Percentiles rank a stretch among this genome's conserved stretches.
Evolutionary conservation across 2,329 filamentous ascomycete species (phyloP).

Genomic region (Aspergillus sp.): DNA sequence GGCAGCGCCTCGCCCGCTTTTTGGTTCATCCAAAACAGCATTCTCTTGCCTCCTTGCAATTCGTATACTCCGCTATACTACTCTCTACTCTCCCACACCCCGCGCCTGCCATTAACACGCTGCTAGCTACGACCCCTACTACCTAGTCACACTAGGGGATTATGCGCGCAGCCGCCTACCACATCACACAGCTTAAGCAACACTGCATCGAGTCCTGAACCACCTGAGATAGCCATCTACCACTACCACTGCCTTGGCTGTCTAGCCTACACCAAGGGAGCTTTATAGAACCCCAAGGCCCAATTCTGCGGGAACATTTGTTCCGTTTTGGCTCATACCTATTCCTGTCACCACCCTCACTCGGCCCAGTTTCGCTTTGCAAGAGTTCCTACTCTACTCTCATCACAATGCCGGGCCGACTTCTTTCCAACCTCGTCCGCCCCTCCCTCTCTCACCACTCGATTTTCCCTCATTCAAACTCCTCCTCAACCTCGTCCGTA

Average conservation of each 20-base stretch:
- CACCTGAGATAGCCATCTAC: not conserved
- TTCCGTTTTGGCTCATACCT: too few relatives aligned
- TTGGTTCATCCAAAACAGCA: constrained; percentile 5
- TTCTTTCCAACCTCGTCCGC: constrained; percentile 41
- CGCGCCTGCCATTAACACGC: constrained; percentile 6
- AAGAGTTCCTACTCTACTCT: not conserved
- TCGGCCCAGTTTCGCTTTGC: too few relatives aligned
- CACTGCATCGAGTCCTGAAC: constrained; percentile 27
- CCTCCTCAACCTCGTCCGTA: constrained; percentile 39
- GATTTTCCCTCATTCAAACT: constrained; percentile 31
- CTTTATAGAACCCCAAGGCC: not conserved
- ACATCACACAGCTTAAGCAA: constrained; percentile 21
- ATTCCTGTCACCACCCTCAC: too few relatives aligned
- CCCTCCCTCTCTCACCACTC: constrained; percentile 32
- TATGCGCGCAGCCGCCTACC: constrained; percentile 22
- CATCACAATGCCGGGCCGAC: constrained; percentile 40
- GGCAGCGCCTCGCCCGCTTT: constrained; percentile 20
- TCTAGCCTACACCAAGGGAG: not conserved
- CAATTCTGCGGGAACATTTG: not conserved
- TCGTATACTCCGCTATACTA: constrained; percentile 3
- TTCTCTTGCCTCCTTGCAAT: not conserved
- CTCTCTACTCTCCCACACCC: not conserved
- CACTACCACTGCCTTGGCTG: not conserved
- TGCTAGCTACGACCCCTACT: not conserved
- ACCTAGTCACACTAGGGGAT: constrained; percentile 7